Base-by-base conservation (phyloP, 805 yeast genomes). In the Teunomyces cretensis region DNA sequence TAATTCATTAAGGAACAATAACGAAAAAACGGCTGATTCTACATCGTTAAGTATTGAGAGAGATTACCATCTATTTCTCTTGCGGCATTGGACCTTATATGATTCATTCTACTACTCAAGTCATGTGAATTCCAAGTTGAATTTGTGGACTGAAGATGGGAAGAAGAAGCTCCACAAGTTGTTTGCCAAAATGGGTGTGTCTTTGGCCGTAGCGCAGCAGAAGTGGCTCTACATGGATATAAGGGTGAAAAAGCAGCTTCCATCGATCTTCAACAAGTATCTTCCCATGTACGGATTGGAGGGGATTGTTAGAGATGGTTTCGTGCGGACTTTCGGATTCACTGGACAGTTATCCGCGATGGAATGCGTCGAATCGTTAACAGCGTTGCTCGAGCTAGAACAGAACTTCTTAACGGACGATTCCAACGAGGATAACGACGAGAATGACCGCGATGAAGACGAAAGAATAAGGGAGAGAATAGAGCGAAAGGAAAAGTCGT, bases 141-240 rank as follows among this genome's bases (percentile, higher is more conserved):
- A 82, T 45, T 69, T 94, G 31, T 94, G 97, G 94, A 85, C 91
- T 27, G 96, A 88, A 57, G 91, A 86, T 46, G 99, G 99, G 5
- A 79, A 84, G 52, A 89, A 88, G 59, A 79, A 83, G 52, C 70
- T 94, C 41, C 96, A 91, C 60, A 89, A 90, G 55, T 76, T 94
- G 79, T 88, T 94, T 68, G 99, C 99, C 1, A 80, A 86, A 55
- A 94, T 95, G 97, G 99, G 99, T 6, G 85, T 94, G 5, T 84
- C 97, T 0, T 71, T 94, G 39, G 84, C 81, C 5, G 83, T 85
- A n/a, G 94, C 98, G 0, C 86, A 84, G 57, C 96, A 94, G 62
- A 83, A 83, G 45, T 94, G 98, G 98, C 74, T 85, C 19, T 95
- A 92, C 61, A 81, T 92, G 83, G 94, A 89, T 60, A 79, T 87